Evolutionary conservation across 2,329 filamentous ascomycete species (phyloP).

Genomic region (Colletotrichum euphorbiae): DNA sequence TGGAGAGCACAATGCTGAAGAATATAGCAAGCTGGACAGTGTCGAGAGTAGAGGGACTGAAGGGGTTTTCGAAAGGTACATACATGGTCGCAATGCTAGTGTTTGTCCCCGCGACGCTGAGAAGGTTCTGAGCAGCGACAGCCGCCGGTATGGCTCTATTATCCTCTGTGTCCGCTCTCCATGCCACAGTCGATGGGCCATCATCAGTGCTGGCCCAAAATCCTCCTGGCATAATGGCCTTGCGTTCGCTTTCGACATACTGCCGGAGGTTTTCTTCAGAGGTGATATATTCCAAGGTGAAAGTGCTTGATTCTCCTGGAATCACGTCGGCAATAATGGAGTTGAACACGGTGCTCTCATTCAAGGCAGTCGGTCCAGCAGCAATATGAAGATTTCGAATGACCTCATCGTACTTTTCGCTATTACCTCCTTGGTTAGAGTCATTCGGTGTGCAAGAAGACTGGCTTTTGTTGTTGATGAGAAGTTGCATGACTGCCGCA

Average conservation of each 20-base stretch:
- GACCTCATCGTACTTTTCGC: constrained; percentile 54
- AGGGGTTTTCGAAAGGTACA: constrained; percentile 80
- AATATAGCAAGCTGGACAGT: constrained; percentile 86
- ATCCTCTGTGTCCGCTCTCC: constrained; percentile 65
- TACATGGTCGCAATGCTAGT: constrained; percentile 78
- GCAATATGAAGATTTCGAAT: constrained; percentile 41
- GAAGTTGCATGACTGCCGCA: constrained; percentile 81
- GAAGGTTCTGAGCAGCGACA: constrained; percentile 74
- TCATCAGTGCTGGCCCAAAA: constrained; percentile 78
- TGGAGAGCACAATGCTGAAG: constrained; percentile 80
- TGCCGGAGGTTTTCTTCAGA: constrained; percentile 75
- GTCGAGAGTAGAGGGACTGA: constrained; percentile 69
- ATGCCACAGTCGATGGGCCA: constrained; percentile 75
- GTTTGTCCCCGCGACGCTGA: constrained; percentile 74
- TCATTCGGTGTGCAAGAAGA: constrained; percentile 64
- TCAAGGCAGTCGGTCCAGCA: constrained; percentile 43
- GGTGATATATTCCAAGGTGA: constrained; percentile 49
- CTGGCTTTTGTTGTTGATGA: constrained; percentile 69
- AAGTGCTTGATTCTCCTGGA: constrained; percentile 6
- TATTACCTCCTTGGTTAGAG: constrained; percentile 54
- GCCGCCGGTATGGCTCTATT: constrained; percentile 59
- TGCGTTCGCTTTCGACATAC: constrained; percentile 71
- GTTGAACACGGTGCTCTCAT: constrained; percentile 16
- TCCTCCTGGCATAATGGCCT: constrained; percentile 78
- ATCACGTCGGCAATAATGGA: constrained; percentile 37